Evolutionary conservation across 2,329 filamentous ascomycete species (phyloP), one percentile per base, ranked within the genome.

Genomic region (Pezicula rhizophila): DNA sequence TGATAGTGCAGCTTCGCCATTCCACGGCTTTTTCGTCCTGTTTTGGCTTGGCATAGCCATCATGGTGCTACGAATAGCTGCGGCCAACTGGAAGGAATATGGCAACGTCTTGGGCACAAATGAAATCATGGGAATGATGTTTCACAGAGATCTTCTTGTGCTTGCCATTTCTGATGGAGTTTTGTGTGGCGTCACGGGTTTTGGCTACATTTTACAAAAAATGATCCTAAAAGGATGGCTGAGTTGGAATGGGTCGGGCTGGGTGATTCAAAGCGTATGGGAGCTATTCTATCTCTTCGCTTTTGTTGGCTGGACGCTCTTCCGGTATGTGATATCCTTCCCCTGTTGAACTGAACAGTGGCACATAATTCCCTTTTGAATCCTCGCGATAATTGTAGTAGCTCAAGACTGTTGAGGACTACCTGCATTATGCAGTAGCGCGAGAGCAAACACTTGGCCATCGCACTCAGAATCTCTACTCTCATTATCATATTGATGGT

Each of bases 11-110:
- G 80, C 83, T 42, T 88, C 82, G 38, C 82, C 83, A 0, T 91
- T 90, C 58, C 80, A 86, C 62, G 87, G 87, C 26, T 91, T 91
- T 69, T 90, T 87, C 60, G 87, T 83, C 0, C 70, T 92, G 0
- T 89, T 89, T 64, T 91, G 87, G 86, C 76, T 89, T 42, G 75
- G 76, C 8, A 80, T 89, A 53, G 75, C 77, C 6, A 64, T 90
- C 39, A 76, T 85, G 57, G 77, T 89, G 50, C 60, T 85, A 31
- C 82, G 82, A 61, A 80, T 87, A 42, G 83, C 77, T 0, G 78
- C 79, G 28, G 73, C 79, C 37, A 91, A 90, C 60, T 89, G 81
- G 74, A 74, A 75, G 52, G 70, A 72, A n/a, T 77, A 84, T 55
- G 87, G 87, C 31, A 87, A 75, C 48, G 74, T 83, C 1, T 73